Base-by-base conservation (phyloP, 2,329 filamentous ascomycete genomes). In the Monosporascus sp. region DNA sequence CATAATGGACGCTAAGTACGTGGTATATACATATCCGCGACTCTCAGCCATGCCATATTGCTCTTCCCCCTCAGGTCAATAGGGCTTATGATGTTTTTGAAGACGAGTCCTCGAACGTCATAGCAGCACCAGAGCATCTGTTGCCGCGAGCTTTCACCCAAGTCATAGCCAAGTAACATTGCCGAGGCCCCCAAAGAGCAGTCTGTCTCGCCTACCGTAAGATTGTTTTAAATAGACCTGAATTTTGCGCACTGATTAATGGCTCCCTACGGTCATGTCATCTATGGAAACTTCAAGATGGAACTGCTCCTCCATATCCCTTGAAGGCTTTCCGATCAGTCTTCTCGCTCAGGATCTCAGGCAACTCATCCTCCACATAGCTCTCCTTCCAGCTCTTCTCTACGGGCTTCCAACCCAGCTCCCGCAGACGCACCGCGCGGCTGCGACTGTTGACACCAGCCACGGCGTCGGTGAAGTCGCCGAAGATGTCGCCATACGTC, bases 351-450 rank as follows among this genome's bases (percentile, higher is more conserved):
- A 73, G 53, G 18, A 72, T 62, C 49, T 65, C 52, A 1, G 73
- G 70, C 44, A 76, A 54, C 63, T 78, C 75, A 57, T 78, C 75
- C 53, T 74, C 63, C 11, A 65, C 53, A 48, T 66, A 72, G 47
- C 68, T 71, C 20, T 68, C 61, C 55, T 59, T 64, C 58, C 70
- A 70, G 6, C 63, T 63, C 64, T 76, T 78, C 64, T 77, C 74
- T 11, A 56, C 60, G 0, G 76, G 68, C 59, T 70, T 60, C 76
- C 75, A 79, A 0, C 75, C 74, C 52, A 79, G 51, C 54, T 67
- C 64, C 18, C 73, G 61, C 57, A 79, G 57, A 46, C 76, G 66
- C n/a, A 70, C 68, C 1, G 73, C 75, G 4, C 73, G 64, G 57
- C 66, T 72, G 35, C 75, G 65, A 22, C 69, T 69, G 56, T 78